Evolutionary conservation across 1,284 basidiomycete species (phyloP), one percentile per base, ranked within the genome.

Genomic region (Ganoderma resinaceum): DNA sequence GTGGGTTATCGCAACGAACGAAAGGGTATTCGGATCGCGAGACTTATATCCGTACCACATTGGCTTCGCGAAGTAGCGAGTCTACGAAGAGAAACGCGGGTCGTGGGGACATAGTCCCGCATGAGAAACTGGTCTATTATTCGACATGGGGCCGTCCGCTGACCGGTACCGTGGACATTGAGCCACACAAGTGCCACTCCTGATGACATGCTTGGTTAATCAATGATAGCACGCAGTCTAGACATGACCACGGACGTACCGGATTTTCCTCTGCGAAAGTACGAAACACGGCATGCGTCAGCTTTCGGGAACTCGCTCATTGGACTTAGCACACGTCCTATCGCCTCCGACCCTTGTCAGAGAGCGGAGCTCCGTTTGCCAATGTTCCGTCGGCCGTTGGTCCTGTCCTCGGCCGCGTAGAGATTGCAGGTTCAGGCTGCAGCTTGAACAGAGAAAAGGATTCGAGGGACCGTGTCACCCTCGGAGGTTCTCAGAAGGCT

Each of bases 21-120:
- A 3, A 16, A 18, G 52, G 31, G 5, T 0, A 33, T 2, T 29
- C 52, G 9, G 12, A 31, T 7, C 29, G 14, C 2, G 14, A 18
- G 18, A 16, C 52, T 55, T 55, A 55, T 55, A 55, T 55, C 0
- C 52, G 14, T 55, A 33, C 23, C 46, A 23, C 11, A 26, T 26
- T 26, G 29, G 29, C 53, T 33, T 55, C 53, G 29, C 31, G 53
- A 55, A 55, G 53, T 18, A 16, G 31, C 29, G 26, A 55, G 53
- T 14, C 3, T 11, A 8, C 26, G 31, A 55, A 55, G 29, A 55
- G 53, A 55, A 55, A 33, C 53, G 18, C 8, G 8, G 31, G 31
- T 55, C 53, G 53, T 55, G 53, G 53, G 53, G 53, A 55, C 53
- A 55, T 33, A 16, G 53, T 14, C 23, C 46, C 46, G 23, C 46